Conservation (phyloP, 2,329 filamentous ascomycete species). For the Elsinoe arachidis region DNA sequence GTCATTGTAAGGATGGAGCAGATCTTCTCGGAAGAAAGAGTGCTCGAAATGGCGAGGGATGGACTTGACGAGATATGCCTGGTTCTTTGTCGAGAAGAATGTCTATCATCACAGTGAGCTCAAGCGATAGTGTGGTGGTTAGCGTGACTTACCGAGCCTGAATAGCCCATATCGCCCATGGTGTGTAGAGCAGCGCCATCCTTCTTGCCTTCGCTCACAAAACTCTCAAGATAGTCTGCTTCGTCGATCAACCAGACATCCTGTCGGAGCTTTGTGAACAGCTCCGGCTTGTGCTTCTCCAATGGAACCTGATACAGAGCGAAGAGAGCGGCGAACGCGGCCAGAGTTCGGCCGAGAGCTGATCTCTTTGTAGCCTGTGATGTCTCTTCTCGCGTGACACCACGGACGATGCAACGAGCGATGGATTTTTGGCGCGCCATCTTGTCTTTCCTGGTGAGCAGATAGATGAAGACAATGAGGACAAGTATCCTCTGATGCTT, state of each 20-base stretch:
- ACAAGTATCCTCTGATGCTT: not conserved
- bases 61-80: slow-evolving; percentile 63
- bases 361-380: slow-evolving; percentile 4
- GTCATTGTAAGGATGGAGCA: slow-evolving; percentile 55
- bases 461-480: not conserved
- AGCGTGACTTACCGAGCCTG: slow-evolving; percentile 48
- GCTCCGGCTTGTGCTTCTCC: slow-evolving; percentile 25
- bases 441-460: not conserved
- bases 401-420: slow-evolving; percentile 15
- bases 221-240: slow-evolving; percentile 47
- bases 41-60: slow-evolving; percentile 62
- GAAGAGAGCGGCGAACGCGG: slow-evolving; percentile 14
- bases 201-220: slow-evolving; percentile 34
- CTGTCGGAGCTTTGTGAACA: slow-evolving; percentile 45
- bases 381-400: slow-evolving; percentile 8
- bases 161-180: slow-evolving; percentile 63
- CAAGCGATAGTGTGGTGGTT: not conserved
- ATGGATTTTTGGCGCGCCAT: slow-evolving; percentile 16
- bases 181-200: slow-evolving; percentile 41
- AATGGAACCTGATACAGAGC: slow-evolving; percentile 12
- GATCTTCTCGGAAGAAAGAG: slow-evolving; percentile 58
- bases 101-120: slow-evolving; percentile 35
- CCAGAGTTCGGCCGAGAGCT: slow-evolving; percentile 5
- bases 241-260: slow-evolving; percentile 47
- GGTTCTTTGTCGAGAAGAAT: slow-evolving; percentile 60